A percentile compares a stretch with the other conserved stretches of the same genome.
These are phyloP conservation scores for Osmanthus fragrans DNA, from an alignment of 257 asterid genomes.

Conservation along the genomic window DNA sequence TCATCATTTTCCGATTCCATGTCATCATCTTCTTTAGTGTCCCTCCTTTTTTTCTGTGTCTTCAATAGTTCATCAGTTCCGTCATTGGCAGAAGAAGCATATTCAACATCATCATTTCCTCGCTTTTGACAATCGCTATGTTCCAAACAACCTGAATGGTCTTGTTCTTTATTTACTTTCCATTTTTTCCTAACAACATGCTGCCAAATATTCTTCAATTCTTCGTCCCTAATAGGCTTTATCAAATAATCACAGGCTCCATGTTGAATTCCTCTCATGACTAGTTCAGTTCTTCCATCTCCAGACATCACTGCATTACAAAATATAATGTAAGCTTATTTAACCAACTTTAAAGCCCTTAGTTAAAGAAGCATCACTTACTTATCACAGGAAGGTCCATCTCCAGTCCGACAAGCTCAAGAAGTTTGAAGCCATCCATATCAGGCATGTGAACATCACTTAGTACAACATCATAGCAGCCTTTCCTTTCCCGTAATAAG, in stretches of 20 bases:
- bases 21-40: conserved; percentile 65
- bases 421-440: conserved; percentile 94
- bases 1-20: conserved; percentile 66
- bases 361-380: conserved; percentile 40
- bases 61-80: conserved; percentile 48
- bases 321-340: conserved; percentile 25
- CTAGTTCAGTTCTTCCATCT: conserved; percentile 73
- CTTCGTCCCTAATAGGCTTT: conserved; percentile 85
- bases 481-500: conserved; percentile 74
- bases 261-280: conserved; percentile 81
- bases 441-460: conserved; percentile 99
- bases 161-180: conserved; percentile 61
- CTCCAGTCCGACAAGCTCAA: conserved; percentile 87
- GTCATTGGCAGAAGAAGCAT: conserved; percentile 61
- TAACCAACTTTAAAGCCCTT: conserved; percentile 15
- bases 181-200: conserved; percentile 80
- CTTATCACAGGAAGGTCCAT: conserved; percentile 98
- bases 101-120: conserved; percentile 55
- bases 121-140: conserved; percentile 51
- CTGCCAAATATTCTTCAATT: conserved; percentile 88
- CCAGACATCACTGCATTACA: conserved; percentile 82
- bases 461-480: conserved; percentile 70
- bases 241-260: conserved; percentile 95
- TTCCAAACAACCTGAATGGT: conserved; percentile 51
- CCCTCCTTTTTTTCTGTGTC: conserved; percentile 61